Conservation (phyloP, 768 basidiomycete species). For the Daedaleopsis nitida region DNA sequence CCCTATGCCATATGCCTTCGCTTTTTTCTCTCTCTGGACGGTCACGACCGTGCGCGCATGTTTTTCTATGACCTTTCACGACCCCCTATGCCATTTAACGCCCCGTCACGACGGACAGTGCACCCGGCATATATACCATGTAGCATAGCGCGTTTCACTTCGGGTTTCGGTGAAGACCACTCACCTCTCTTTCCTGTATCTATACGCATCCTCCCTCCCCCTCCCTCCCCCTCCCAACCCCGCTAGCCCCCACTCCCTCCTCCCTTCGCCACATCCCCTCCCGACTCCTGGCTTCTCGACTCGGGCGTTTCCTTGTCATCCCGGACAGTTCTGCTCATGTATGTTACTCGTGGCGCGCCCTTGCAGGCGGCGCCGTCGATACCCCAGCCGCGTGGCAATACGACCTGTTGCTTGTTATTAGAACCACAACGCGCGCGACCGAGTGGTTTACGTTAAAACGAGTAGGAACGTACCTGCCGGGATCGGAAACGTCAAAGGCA, state of each 20-base stretch:
- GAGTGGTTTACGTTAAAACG: not conserved
- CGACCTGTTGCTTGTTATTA: not conserved
- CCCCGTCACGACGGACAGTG: slow-evolving; percentile 14
- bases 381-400: slow-evolving; percentile 8
- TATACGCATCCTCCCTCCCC: slow-evolving; percentile 2
- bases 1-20: slow-evolving; percentile 1
- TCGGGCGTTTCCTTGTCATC: not conserved
- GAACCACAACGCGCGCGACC: not conserved
- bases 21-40: not conserved
- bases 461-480: slow-evolving; percentile 14
- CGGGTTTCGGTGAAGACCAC: not conserved
- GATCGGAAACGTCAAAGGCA: slow-evolving; percentile 1
- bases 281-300: not conserved
- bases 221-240: not conserved
- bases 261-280: too few species aligned
- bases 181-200: slow-evolving; percentile 18
- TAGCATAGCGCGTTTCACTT: slow-evolving; percentile 13
- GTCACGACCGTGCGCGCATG: not conserved
- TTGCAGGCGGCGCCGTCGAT: slow-evolving; percentile 2
- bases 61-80: slow-evolving; percentile 11
- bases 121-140: slow-evolving; percentile 6
- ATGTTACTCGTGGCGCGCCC: slow-evolving; percentile 6
- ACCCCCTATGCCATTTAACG: not conserved
- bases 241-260: not conserved
- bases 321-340: not conserved